Conservation (phyloP, 805 yeast species). For the Zygosaccharomyces bisporus region DNA sequence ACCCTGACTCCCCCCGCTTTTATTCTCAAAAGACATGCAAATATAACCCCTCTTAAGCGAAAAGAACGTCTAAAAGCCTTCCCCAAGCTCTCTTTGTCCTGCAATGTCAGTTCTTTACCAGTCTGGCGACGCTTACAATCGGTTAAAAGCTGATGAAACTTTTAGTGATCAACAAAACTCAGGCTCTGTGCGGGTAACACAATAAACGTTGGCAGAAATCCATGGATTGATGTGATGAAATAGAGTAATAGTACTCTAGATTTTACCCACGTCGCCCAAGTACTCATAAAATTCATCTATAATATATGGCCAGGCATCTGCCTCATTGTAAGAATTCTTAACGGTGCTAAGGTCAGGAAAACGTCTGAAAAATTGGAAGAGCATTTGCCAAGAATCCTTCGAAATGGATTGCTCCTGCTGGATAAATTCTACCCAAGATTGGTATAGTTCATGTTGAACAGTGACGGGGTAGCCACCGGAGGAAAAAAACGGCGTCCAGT, state of each 20-base stretch:
- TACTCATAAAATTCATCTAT: constrained; percentile 80
- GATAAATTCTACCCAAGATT: constrained; percentile 60
- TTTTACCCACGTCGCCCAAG: constrained; percentile 25
- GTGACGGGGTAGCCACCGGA: constrained; percentile 16
- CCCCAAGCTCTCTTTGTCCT: background rate
- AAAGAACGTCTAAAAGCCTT: background rate
- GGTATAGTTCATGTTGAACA: constrained; percentile 35
- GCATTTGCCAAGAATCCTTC: constrained; percentile 84
- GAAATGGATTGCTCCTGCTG: constrained; percentile 46
- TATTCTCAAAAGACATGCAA: constrained; percentile 13
- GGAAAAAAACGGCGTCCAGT: constrained; percentile 69
- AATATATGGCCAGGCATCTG: constrained; percentile 88
- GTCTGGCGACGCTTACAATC: background rate
- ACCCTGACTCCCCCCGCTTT: constrained; percentile 7
- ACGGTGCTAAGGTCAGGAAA: constrained; percentile 52
- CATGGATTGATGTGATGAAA: no score
- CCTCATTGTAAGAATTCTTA: constrained; percentile 57
- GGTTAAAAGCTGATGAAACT: constrained; percentile 1
- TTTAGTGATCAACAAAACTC: background rate
- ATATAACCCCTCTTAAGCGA: no score
- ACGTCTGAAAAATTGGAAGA: constrained; percentile 57
- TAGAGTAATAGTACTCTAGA: background rate
- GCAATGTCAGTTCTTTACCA: background rate
- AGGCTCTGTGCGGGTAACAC: background rate
- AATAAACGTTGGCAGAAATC: no score